Evolutionary conservation across 768 basidiomycete species (phyloP), one percentile per base, ranked within the genome.

Genomic region (Lanmaoa pseudosensibilis): DNA sequence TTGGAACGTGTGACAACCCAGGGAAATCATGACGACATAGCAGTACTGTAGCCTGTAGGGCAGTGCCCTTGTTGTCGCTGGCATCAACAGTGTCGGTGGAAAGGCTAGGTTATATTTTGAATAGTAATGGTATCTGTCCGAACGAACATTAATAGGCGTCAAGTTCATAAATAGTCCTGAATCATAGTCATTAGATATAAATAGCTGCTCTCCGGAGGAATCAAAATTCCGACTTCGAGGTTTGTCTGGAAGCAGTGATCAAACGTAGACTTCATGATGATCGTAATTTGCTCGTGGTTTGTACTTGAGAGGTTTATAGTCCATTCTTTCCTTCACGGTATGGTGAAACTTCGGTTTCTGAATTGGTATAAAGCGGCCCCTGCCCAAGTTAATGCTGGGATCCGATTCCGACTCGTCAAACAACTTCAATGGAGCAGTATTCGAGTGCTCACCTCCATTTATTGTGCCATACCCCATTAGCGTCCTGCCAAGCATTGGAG

Each of bases 271-370:
- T 65, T 75, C 77, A 0, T 81, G 77, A 4, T 63, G 56, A 30
- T 61, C 69, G 77, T 81, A 89, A 43, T 52, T 65, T 37, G 88
- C 88, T 36, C 73, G 76, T 9, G 89, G 88, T 43, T 65, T 76
- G 68, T 91, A 90, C 19, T 78, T 76, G 52, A 84, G 66, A 4
- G 64, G 62, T 50, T 70, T 18, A 57, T 78, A 75, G 18, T 74
- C 69, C 74, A 84, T 84, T 44, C 89, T 80, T 57, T 78, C 66
- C 69, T 80, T 78, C 36, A 92, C 90, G 7, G 82, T 83, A 38
- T 74, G 63, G 62, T 91, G 89, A 65, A 91, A 85, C 10, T 76
- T 77, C 0, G 88, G 86, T 5, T 74, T 58, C 21, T 59, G 48
- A 43, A 74, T 75, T 8, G 67, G 62, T 52, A 90, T 80, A 16